Conservation (phyloP, 306 rosid genomes). For the Cucumis cinereus region DNA sequence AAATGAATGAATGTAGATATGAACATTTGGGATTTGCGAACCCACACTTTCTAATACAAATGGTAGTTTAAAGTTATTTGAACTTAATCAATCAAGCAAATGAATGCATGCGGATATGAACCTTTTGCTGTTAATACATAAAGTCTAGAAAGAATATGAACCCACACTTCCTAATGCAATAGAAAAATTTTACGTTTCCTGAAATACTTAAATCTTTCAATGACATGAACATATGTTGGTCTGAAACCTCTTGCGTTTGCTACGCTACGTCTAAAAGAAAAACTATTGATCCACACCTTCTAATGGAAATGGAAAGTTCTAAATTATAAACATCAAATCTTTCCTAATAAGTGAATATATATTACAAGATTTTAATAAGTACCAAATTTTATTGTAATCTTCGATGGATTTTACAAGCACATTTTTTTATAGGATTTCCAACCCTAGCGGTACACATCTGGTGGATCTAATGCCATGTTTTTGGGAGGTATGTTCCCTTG, state of each 20-base stretch:
- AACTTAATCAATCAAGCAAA: background rate
- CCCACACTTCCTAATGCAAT: background rate
- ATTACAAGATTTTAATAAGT: no score
- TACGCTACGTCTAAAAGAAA: background rate
- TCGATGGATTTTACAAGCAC: background rate
- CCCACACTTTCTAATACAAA: background rate
- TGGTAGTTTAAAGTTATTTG: background rate
- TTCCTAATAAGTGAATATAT: background rate
- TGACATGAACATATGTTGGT: background rate
- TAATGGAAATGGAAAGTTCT: background rate
- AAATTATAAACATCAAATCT: background rate
- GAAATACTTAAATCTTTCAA: background rate
- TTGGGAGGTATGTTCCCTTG: conserved; percentile 50
- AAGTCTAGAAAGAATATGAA: background rate
- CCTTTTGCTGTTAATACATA: background rate
- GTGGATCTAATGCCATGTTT: conserved; percentile 61
- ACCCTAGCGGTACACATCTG: conserved; percentile 24
- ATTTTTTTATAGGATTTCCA: conserved; percentile 37
- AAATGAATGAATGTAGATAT: background rate
- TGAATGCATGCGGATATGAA: background rate
- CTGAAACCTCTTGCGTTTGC: background rate
- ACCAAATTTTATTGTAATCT: background rate
- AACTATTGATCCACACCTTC: background rate
- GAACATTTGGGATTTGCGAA: background rate
- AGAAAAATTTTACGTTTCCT: background rate